Base-by-base conservation (phyloP, 495 filamentous ascomycete species). In the Aspergillus haitiensis region DNA sequence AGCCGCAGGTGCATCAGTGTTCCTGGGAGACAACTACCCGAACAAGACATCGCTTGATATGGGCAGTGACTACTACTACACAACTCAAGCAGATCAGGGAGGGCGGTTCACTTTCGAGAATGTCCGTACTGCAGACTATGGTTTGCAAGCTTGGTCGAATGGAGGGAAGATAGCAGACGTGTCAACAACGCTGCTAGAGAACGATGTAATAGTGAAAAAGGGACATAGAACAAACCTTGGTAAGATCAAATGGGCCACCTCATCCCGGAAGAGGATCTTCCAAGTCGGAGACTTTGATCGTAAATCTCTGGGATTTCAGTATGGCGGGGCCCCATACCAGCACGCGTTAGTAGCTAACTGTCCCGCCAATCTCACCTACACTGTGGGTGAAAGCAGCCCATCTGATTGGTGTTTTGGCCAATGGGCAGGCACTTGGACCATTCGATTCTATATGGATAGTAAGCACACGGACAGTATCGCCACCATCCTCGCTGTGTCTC, bases 41-140 rank as follows among this genome's bases (percentile, higher is more conserved):
- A 69, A 65, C 35, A 56, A 65, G 36, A 66, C 69, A 10, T 60
- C 72, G 7, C 56, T 76, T 7, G 70, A 74, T 15, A 65, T 70
- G 59, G 76, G 76, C 10, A 59, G 57, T n/a, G 55, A 60, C 16
- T 74, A 77, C 62, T 77, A 78, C 58, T 75, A 78, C 61, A 75
- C 71, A 13, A 55, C 57, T 5, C 70, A 71, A 31, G 69, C 75
- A 2, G 72, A 75, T 35, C 52, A 53, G 3, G 46, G 68, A 6
- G 75, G 75, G 16, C 15, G 42, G 8, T 78, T 78, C 51, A 54
- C 61, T 5, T 68, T 78, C 48, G 44, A 61, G 4, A 34, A 74
- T 37, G 69, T 78, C 8, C 70, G 71, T 13, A 64, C 63, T n/a
- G 76, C 64, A 2, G 60, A 56, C 6, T 78, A 75, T 56, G 76